Evolutionary conservation across 169 alveolate genomes (phyloP).

Genomic region (Plasmodium knowlesi): DNA sequence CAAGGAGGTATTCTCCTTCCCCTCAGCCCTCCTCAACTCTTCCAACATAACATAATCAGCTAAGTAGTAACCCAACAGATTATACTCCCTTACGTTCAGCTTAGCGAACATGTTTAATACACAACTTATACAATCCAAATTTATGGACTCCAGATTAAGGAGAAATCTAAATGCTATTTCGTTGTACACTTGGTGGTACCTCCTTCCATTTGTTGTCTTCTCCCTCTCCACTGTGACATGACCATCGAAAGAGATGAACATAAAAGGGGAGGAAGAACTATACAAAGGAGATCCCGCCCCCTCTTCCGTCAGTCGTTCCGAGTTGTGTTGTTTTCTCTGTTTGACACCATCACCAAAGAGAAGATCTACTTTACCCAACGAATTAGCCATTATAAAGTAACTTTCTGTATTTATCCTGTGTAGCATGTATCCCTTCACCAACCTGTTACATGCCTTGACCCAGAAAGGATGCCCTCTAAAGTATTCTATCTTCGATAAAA

Average conservation of each 20-base stretch:
- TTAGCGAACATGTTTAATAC: slow-evolving; percentile 36
- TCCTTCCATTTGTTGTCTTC: background rate
- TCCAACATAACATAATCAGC: slow-evolving; percentile 45
- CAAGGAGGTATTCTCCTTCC: background rate
- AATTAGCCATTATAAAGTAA: slow-evolving; percentile 35
- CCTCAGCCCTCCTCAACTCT: background rate
- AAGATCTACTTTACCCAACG: slow-evolving; percentile 17
- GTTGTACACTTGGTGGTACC: slow-evolving; percentile 16
- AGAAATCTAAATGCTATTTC: slow-evolving; percentile 60
- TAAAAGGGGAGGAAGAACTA: background rate
- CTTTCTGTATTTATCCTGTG: slow-evolving; percentile 38
- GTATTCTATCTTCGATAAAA: slow-evolving; percentile 29
- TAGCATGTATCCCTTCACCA: slow-evolving; percentile 47
- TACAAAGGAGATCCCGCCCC: background rate
- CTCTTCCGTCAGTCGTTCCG: background rate
- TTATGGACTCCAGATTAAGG: background rate
- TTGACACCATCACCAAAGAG: background rate
- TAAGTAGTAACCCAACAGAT: slow-evolving; percentile 18
- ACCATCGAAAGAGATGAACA: background rate
- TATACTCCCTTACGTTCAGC: slow-evolving; percentile 18
- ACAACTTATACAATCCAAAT: slow-evolving; percentile 44
- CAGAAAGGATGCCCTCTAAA: slow-evolving; percentile 30
- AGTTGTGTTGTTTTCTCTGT: background rate
- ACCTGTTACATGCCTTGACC: slow-evolving; percentile 15
- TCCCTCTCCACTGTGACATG: background rate